Evolutionary conservation across 331 rosid species (phyloP).

Genomic region (Malus hybrid): DNA sequence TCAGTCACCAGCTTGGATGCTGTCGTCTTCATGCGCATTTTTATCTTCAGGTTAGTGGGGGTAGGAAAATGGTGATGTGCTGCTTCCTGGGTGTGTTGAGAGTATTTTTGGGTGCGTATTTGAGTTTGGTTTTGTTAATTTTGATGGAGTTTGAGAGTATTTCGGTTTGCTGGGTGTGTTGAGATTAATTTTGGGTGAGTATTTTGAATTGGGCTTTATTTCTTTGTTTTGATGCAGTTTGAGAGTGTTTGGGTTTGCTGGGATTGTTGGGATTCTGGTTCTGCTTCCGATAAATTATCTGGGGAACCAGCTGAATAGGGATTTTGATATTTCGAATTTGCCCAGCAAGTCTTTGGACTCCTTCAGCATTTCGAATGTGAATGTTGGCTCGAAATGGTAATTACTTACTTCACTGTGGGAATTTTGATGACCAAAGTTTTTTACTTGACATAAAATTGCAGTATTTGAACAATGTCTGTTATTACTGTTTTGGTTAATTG

Average conservation of each 20-base stretch:
- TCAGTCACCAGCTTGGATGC: slow-evolving; percentile 62
- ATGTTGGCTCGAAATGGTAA: slow-evolving; percentile 74
- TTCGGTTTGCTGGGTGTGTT: slow-evolving; percentile 17
- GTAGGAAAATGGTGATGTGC: neutral
- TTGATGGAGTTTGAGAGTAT: slow-evolving; percentile 23
- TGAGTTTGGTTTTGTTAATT: neutral
- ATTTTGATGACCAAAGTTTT: neutral
- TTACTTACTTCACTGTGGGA: neutral
- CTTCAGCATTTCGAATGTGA: slow-evolving; percentile 73
- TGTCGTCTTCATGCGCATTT: slow-evolving; percentile 64
- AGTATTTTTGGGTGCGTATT: neutral
- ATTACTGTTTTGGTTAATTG: neutral
- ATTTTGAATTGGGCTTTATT: neutral
- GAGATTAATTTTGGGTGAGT: neutral
- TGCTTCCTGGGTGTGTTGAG: neutral
- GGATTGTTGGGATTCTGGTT: slow-evolving; percentile 46
- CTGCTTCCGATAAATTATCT: slow-evolving; percentile 70
- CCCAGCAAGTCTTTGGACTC: slow-evolving; percentile 63
- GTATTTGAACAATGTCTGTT: neutral
- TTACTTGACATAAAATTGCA: neutral
- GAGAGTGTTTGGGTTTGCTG: slow-evolving; percentile 56
- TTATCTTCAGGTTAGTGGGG: slow-evolving; percentile 55
- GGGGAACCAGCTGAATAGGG: slow-evolving; percentile 55
- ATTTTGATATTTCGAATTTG: slow-evolving; percentile 44
- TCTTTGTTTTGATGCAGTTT: slow-evolving; percentile 35